Evolutionary conservation across 345 rosid species (phyloP).

Genomic region (Gossypium raimondii): DNA sequence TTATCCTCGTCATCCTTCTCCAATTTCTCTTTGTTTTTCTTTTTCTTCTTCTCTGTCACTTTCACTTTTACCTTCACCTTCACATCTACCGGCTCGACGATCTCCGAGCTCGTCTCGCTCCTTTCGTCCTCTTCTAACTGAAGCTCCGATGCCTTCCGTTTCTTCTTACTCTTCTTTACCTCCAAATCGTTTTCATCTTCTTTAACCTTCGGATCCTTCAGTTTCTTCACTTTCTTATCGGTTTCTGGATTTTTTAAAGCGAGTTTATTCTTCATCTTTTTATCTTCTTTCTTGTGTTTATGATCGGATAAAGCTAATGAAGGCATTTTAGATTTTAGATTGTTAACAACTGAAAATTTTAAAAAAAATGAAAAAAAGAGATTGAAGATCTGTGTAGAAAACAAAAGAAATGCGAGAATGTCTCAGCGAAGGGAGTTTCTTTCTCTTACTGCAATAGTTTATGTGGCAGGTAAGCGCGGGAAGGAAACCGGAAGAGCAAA

Average conservation of each 20-base stretch:
- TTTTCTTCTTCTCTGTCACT: too few relatives aligned
- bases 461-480: background rate
- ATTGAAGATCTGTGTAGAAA: too few relatives aligned
- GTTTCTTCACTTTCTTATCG: constrained; percentile 42
- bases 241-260: constrained; percentile 32
- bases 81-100: too few relatives aligned
- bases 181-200: constrained; percentile 26
- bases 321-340: too few relatives aligned
- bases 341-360: constrained; percentile 9
- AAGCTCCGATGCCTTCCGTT: too few relatives aligned
- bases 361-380: constrained; percentile 12
- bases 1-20: constrained; percentile 31
- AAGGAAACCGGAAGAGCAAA: too few relatives aligned
- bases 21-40: background rate
- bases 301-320: too few relatives aligned
- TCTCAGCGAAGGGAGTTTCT: background rate
- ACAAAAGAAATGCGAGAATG: background rate
- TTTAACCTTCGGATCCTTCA: constrained; percentile 30
- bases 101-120: background rate
- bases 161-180: constrained; percentile 38
- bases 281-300: too few relatives aligned
- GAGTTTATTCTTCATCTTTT: constrained; percentile 21
- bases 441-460: constrained; percentile 30
- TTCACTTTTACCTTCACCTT: too few relatives aligned
- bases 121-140: constrained; percentile 19